Percentiles rank a stretch among this genome's conserved stretches.
Conservation (phyloP, 2,329 filamentous ascomycete genomes). For the Teratosphaeria viscida region DNA sequence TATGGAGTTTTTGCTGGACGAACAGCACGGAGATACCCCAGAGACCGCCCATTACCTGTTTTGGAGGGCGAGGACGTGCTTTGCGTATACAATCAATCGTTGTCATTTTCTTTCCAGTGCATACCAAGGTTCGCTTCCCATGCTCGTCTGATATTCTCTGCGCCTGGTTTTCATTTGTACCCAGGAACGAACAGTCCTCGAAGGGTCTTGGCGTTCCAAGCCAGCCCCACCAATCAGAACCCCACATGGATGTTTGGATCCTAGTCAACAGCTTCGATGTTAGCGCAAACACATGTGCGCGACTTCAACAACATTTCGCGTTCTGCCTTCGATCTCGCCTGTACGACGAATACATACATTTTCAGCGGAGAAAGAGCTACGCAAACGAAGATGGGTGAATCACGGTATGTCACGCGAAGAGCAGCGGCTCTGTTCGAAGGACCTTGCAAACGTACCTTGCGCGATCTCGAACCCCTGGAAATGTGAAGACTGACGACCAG, state of each 20-base stretch:
- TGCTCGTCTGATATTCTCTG: not conserved
- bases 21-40: not conserved
- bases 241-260: not conserved
- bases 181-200: not conserved
- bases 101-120: not conserved
- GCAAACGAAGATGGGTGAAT: not conserved
- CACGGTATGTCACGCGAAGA: not conserved
- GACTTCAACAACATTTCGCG: not conserved
- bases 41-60: not conserved
- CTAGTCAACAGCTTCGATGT: not conserved
- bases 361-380: not conserved
- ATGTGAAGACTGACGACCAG: conserved; percentile 1
- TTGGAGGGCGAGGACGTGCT: not conserved
- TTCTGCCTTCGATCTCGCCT: not conserved
- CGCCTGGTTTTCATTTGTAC: not conserved
- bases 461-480: not conserved
- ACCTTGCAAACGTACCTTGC: not conserved
- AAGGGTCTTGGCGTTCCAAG: too few relatives aligned
- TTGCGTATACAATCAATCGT: not conserved
- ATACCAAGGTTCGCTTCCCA: not conserved
- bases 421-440: not conserved
- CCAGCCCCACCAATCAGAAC: not conserved
- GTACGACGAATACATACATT: not conserved
- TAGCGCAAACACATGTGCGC: not conserved
- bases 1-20: not conserved